phyloP scores from a whole-genome alignment of 1,139 yeast genomes.

The Magnusiomyces starmeri region DNA sequence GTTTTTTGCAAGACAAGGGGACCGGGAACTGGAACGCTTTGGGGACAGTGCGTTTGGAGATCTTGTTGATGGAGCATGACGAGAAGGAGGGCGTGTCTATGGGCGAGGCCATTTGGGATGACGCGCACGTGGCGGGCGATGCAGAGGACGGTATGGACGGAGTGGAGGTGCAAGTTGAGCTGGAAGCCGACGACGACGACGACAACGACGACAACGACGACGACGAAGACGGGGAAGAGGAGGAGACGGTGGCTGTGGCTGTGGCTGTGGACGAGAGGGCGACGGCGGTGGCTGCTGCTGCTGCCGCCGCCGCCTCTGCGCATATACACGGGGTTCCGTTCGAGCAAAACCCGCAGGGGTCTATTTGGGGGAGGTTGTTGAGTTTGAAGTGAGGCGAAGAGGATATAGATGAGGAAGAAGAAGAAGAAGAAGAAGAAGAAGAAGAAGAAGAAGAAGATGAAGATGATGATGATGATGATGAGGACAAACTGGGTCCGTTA shows the following conservation, averaged over 20 bases:
- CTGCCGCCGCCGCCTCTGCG: slow-evolving; percentile 6
- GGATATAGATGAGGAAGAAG: too few relatives aligned
- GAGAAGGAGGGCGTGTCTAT: too few relatives aligned
- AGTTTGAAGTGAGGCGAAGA: too few relatives aligned
- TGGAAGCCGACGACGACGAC: background rate
- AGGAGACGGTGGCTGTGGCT: background rate
- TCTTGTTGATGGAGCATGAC: too few relatives aligned
- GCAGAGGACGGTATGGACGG: too few relatives aligned
- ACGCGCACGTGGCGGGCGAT: too few relatives aligned
- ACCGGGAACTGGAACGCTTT: background rate
- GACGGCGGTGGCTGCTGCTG: background rate
- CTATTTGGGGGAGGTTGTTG: slow-evolving; percentile 2
- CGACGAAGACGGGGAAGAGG: background rate
- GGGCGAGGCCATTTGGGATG: too few relatives aligned
- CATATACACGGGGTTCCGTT: slow-evolving; percentile 10
- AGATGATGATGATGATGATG: background rate
- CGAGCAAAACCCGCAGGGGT: slow-evolving; percentile 11
- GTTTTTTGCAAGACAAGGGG: background rate
- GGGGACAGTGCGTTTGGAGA: too few relatives aligned
- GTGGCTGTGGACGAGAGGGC: background rate
- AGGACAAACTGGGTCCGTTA: background rate
- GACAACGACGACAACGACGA: slow-evolving; percentile 1
- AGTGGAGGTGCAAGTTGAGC: too few relatives aligned
- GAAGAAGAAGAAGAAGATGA: too few relatives aligned
- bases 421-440: too few relatives aligned